A percentile compares a stretch with the other conserved stretches of the same genome.
Evolutionary conservation across 2,329 filamentous ascomycete genomes (phyloP).

Genomic region (Achaetomium macrosporum): DNA sequence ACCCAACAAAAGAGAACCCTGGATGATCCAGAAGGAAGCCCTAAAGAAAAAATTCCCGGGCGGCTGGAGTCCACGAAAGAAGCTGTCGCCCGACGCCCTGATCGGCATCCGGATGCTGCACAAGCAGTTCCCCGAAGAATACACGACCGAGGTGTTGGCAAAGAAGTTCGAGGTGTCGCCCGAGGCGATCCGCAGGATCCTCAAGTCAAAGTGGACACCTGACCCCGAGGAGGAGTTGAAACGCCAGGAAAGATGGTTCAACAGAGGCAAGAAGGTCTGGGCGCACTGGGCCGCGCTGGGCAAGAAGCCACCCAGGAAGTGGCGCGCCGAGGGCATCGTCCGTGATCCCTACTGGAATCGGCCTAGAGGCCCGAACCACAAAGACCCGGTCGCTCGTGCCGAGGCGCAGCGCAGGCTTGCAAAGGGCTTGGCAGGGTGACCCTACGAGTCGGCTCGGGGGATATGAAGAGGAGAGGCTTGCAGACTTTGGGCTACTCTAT

Average conservation of each 20-base stretch:
- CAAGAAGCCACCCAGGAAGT: constrained; percentile 54
- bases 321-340: constrained; percentile 50
- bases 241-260: constrained; percentile 56
- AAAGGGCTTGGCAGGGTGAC: constrained; percentile 9
- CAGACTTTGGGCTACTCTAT: neutral
- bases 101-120: constrained; percentile 85
- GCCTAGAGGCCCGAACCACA: constrained; percentile 10
- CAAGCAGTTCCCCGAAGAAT: constrained; percentile 67
- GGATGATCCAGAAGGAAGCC: constrained; percentile 71
- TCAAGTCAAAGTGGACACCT: constrained; percentile 72
- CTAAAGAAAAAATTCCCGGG: constrained; percentile 73
- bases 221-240: constrained; percentile 49
- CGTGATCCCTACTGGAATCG: constrained; percentile 34
- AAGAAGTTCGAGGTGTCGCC: constrained; percentile 77
- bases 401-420: constrained; percentile 14
- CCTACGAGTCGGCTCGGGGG: neutral
- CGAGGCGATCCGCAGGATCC: constrained; percentile 80
- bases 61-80: constrained; percentile 78
- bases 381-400: constrained; percentile 6
- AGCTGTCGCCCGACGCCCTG: constrained; percentile 84
- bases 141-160: constrained; percentile 68
- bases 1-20: constrained; percentile 36
- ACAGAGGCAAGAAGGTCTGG: constrained; percentile 56
- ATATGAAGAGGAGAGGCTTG: neutral
- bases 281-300: constrained; percentile 53